Evolutionary conservation across 2,329 filamentous ascomycete species (phyloP).

Genomic region (Fusarium napiforme): DNA sequence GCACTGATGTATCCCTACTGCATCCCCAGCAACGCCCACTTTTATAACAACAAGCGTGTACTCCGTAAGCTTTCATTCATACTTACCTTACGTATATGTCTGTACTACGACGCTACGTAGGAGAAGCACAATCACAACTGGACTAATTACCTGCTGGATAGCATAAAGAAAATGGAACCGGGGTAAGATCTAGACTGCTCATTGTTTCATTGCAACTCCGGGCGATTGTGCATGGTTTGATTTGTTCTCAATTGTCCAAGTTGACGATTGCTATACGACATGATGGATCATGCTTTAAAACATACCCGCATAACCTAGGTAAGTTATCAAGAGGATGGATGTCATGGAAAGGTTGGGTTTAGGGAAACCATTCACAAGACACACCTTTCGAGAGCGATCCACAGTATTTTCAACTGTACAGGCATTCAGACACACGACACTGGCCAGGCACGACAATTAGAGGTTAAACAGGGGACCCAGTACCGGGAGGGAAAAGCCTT

Average conservation of each 20-base stretch:
- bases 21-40: constrained; percentile 26
- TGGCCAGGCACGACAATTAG: neutral
- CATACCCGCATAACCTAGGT: neutral
- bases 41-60: neutral
- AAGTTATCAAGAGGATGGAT: neutral
- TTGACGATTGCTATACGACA: neutral
- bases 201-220: neutral
- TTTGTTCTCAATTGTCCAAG: neutral
- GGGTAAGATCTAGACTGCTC: neutral
- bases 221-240: neutral
- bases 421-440: constrained; percentile 3
- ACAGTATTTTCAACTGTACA: constrained; percentile 6
- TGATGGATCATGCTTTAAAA: neutral
- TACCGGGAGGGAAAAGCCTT: constrained; percentile 8
- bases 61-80: neutral
- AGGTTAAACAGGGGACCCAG: constrained; percentile 9
- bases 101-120: neutral
- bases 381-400: constrained; percentile 1
- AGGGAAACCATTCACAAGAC: neutral
- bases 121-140: neutral
- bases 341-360: neutral
- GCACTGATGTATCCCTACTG: constrained; percentile 23
- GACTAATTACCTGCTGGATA: neutral
- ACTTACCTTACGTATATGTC: neutral
- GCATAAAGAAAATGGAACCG: neutral